Evolutionary conservation across 306 rosid species (phyloP).

Genomic region (Argentina anserina): DNA sequence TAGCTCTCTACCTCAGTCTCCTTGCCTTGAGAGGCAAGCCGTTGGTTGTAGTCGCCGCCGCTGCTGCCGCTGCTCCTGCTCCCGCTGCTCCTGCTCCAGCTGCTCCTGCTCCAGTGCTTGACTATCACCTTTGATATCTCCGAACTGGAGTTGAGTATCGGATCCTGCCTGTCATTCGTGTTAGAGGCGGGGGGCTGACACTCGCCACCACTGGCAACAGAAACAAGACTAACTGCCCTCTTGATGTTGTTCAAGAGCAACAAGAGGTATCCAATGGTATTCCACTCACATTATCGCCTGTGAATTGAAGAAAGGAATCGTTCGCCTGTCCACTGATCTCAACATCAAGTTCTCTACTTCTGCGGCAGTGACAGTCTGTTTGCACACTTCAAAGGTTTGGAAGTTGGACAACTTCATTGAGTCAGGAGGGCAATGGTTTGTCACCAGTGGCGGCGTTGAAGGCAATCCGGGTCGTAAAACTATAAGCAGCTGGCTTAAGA

Average conservation of each 20-base stretch:
- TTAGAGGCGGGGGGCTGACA: constrained; percentile 47
- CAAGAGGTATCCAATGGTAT: constrained; percentile 36
- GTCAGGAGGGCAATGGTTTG: constrained; percentile 33
- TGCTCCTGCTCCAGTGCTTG: constrained; percentile 39
- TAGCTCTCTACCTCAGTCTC: constrained; percentile 6
- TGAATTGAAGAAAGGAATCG: constrained; percentile 33
- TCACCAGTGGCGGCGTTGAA: constrained; percentile 41
- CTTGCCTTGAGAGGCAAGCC: constrained; percentile 12
- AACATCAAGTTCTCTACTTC: constrained; percentile 36
- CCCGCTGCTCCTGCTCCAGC: constrained; percentile 31
- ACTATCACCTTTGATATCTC: constrained; percentile 32
- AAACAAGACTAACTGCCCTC: constrained; percentile 28
- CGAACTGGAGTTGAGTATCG: constrained; percentile 24
- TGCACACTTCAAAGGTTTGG: constrained; percentile 40
- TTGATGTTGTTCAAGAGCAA: constrained; percentile 45
- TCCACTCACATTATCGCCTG: constrained; percentile 31
- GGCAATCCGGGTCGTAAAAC: constrained; percentile 51
- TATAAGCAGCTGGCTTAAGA: constrained; percentile 53
- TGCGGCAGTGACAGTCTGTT: constrained; percentile 12
- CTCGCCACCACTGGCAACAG: constrained; percentile 29
- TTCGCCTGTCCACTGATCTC: constrained; percentile 41
- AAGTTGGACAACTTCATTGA: constrained; percentile 38
- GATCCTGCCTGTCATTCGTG: constrained; percentile 43
- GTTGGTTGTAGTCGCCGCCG: constrained; percentile 10
- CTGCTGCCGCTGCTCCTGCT: constrained; percentile 25